These are phyloP conservation scores for Fusarium mangiferae DNA, from an alignment of 2,329 filamentous ascomycete genomes.

Conservation along the genomic window DNA sequence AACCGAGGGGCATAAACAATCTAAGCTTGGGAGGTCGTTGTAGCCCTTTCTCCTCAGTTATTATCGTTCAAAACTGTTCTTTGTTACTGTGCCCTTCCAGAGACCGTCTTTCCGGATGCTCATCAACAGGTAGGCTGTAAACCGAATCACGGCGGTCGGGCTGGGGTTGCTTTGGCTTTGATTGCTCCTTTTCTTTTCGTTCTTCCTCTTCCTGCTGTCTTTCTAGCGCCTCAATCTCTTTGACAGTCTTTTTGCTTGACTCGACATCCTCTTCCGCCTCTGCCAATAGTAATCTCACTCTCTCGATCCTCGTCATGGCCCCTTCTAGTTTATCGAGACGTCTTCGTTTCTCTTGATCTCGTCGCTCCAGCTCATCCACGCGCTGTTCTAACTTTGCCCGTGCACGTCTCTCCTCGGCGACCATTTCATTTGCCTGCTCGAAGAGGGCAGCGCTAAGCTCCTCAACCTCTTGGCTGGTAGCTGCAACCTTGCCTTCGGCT, in stretches of 20 bases:
- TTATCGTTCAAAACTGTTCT: background rate
- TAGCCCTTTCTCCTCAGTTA: background rate
- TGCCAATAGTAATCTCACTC: constrained; percentile 70
- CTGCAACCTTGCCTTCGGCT: constrained; percentile 74
- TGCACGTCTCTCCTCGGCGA: constrained; percentile 77
- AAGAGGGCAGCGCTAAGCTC: constrained; percentile 81
- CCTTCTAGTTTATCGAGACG: constrained; percentile 77
- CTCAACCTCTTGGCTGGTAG: constrained; percentile 77
- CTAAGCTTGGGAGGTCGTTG: background rate
- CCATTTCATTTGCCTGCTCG: constrained; percentile 89
- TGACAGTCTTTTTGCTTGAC: constrained; percentile 30
- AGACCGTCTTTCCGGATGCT: constrained; percentile 4
- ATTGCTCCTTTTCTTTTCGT: constrained; percentile 17
- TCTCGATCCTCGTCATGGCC: constrained; percentile 76
- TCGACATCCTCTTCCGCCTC: constrained; percentile 43
- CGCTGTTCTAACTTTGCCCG: constrained; percentile 77
- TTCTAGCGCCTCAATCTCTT: constrained; percentile 31
- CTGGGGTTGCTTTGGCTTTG: background rate
- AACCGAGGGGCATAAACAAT: background rate
- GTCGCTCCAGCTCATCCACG: constrained; percentile 73
- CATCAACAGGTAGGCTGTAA: background rate
- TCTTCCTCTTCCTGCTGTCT: constrained; percentile 33
- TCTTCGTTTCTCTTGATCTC: constrained; percentile 75
- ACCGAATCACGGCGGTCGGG: background rate
- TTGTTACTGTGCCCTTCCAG: background rate